Evolutionary conservation across 2,329 filamentous ascomycete genomes (phyloP), one percentile per base, ranked within the genome.

Genomic region (Alternaria sp.): DNA sequence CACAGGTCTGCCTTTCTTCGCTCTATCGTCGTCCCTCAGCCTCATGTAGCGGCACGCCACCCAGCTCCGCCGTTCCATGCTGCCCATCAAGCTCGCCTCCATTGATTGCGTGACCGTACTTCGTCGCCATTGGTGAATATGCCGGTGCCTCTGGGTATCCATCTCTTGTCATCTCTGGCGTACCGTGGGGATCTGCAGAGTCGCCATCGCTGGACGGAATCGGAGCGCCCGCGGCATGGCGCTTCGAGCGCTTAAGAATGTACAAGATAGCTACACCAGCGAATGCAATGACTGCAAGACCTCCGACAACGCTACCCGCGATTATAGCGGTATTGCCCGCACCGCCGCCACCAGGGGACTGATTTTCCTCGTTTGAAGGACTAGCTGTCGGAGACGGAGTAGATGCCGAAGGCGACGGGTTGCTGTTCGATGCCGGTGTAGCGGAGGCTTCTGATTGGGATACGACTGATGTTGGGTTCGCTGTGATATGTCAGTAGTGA

Each of bases 181-280:
- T 48, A 2, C 32, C 41, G 34, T 54, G 20, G 22, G 52, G 52
- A 8, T 48, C 12, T 7, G 34, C 8, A 5, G 20, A 49, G 34
- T 49, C 52, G 14, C 8, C 24, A n/a, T 55, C 52, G 42, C 43
- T 36, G 4, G 51, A 55, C 4, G 22, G 11, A 24, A 49, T 22
- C 6, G 32, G 5, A 14, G 32, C 30, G 1, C 26, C 26, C 4
- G 30, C 32, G 22, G 43, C 18, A 24, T 55, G 52, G 52, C 52
- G 52, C 36, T 48, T 55, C 11, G 52, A 47, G 32, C 52, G 52
- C 12, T 55, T 55, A 12, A 55, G 43, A 9, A 55, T 55, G 42
- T 55, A 55, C 0, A 55, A 36, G 7, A 48, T 47, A 2, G 52
- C 52, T 7, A 55, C 52, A 20, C 52, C 24, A n/a, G 52, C 43